A percentile compares a stretch with the other conserved stretches of the same genome.
Evolutionary conservation across 345 rosid genomes (phyloP).

Genomic region (Citrus sp.): DNA sequence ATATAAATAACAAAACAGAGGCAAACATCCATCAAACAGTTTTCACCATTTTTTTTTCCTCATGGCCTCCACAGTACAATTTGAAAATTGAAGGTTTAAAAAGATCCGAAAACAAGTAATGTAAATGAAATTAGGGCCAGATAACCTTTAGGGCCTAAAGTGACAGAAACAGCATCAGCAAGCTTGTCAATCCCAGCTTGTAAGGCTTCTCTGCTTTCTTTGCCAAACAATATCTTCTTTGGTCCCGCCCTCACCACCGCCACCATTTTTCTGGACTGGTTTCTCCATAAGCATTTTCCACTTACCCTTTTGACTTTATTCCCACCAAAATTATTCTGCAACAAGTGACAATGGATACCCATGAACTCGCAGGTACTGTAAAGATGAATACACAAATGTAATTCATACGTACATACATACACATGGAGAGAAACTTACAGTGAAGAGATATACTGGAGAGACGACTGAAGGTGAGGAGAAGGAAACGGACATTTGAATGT

Average conservation of each 20-base stretch:
- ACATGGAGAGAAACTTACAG: background rate
- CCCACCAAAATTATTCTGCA: constrained; percentile 33
- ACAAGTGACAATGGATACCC: background rate
- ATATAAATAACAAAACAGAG: background rate
- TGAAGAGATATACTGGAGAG: constrained; percentile 10
- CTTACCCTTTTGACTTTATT: constrained; percentile 14
- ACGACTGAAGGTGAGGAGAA: constrained; percentile 8
- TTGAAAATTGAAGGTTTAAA: background rate
- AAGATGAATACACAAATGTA: background rate
- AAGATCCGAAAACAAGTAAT: background rate
- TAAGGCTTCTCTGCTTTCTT: constrained; percentile 64
- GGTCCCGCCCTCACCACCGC: constrained; percentile 59
- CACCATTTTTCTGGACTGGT: constrained; percentile 28
- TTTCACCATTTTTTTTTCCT: background rate
- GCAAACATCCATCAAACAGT: background rate
- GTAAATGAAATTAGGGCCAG: background rate
- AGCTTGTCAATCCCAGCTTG: constrained; percentile 84
- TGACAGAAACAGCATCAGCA: constrained; percentile 86
- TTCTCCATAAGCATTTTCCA: constrained; percentile 21
- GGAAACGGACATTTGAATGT: constrained; percentile 11
- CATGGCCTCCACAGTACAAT: background rate
- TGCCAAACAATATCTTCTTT: constrained; percentile 64
- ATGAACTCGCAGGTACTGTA: background rate
- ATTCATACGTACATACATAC: background rate
- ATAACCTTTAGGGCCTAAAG: constrained; percentile 76